Percentiles rank a stretch among this genome's conserved stretches.
phyloP scores from a whole-genome alignment of 2,329 filamentous ascomycete genomes.

The Epicoccum sorghinum region DNA sequence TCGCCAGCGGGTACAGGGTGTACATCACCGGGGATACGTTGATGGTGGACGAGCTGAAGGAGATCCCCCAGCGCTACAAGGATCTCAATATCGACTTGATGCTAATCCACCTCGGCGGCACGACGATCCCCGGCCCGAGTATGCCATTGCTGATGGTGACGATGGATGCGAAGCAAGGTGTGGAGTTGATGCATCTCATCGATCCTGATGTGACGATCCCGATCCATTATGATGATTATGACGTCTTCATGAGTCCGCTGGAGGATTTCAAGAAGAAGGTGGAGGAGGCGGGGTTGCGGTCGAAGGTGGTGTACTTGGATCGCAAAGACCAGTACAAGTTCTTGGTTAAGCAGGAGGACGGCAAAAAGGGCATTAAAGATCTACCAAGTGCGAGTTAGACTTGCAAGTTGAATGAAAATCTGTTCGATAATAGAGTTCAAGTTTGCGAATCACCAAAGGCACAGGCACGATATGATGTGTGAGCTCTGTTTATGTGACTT shows the following conservation, averaged over 20 bases:
- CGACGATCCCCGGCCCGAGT: constrained; percentile 66
- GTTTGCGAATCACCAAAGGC: too few relatives aligned
- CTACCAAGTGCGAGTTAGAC: background rate
- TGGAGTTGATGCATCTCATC: constrained; percentile 65
- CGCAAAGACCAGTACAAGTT: constrained; percentile 64
- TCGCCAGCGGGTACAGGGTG: constrained; percentile 61
- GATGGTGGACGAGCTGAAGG: constrained; percentile 65
- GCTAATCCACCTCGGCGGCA: constrained; percentile 70
- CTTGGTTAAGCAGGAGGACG: constrained; percentile 47
- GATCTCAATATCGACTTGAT: constrained; percentile 67
- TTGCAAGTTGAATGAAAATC: too few relatives aligned
- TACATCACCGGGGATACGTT: constrained; percentile 73
- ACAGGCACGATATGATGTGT: too few relatives aligned
- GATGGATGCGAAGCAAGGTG: constrained; percentile 69
- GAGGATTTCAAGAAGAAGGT: constrained; percentile 66
- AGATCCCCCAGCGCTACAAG: constrained; percentile 63
- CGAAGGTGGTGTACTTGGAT: constrained; percentile 66
- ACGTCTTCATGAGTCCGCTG: constrained; percentile 65
- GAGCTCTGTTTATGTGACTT: too few relatives aligned
- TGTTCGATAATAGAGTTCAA: too few relatives aligned
- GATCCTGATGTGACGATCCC: constrained; percentile 67
- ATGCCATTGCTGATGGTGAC: constrained; percentile 70
- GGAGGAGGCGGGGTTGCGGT: constrained; percentile 56
- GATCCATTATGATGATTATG: constrained; percentile 53
- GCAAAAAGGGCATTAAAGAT: constrained; percentile 3